Evolutionary conservation across 2,329 filamentous ascomycete genomes (phyloP), one percentile per base, ranked within the genome.

Genomic region (Fusarium nygamai): DNA sequence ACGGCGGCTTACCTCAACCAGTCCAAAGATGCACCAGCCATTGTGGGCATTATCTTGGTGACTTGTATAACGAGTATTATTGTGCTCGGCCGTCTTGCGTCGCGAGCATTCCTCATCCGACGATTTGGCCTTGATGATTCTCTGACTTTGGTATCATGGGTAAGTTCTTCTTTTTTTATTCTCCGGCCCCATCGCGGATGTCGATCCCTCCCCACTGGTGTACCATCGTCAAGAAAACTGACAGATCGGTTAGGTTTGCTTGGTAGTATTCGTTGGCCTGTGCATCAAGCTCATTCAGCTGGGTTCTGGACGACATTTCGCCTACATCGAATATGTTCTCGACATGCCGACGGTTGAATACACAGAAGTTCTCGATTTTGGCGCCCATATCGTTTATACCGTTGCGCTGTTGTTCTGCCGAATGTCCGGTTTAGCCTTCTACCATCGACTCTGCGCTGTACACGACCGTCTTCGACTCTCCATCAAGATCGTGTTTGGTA

Each of bases 401-500:
- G 84, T 84, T 1, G 83, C 87, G 5, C 81, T 89, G 5, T 81
- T 88, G 33, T 74, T 86, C 17, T 88, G 87, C 66, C 85, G 87
- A 19, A 76, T 88, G 3, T 88, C 87, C 1, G 87, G 87, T 68
- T 80, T 89, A 9, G 86, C 87, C 0, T 87, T 89, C 63, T 89
- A 88, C 76, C 81, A 83, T 58, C 84, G 86, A 7, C 80, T 89
- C 7, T 84, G 84, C 69, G 80, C 79, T 10, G 76, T 84, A 29
- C 80, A 85, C 75, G 59, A 78, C 47, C 73, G 79, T 34, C 82
- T 86, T 12, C 76, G 77, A 9, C 61, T 81, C 8, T 73, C 80
- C 9, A 85, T 86, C 51, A 79, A 77, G 38, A 59, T 81, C 22
- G 79, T 83, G 2, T 80, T 81, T 27, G 81, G 74, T 7, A 68